These are phyloP conservation scores for Coemansia aciculifera DNA, from an alignment of 192 early-diverging fungal genomes.

Conservation along the genomic window DNA sequence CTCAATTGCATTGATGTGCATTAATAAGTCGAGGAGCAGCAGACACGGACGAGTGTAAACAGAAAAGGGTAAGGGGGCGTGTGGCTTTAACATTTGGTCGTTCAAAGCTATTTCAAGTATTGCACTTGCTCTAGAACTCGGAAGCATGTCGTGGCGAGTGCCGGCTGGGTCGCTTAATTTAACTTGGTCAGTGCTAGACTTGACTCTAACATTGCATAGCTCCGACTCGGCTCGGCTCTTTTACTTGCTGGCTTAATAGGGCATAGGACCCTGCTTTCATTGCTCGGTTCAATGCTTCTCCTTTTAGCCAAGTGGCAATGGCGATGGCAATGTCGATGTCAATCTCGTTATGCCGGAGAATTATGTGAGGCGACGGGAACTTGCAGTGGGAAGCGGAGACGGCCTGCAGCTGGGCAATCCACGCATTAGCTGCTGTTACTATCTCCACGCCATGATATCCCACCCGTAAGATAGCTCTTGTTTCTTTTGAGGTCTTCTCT, in stretches of 20 bases:
- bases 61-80: background rate
- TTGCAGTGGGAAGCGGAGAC: background rate
- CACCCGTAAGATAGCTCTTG: background rate
- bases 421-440: too few species aligned
- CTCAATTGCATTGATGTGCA: conserved; percentile 10
- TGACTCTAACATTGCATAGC: background rate
- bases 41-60: background rate
- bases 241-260: too few species aligned
- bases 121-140: conserved; percentile 13
- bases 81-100: conserved; percentile 4
- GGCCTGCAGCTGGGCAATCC: too few species aligned
- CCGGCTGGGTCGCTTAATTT: background rate
- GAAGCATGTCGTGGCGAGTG: background rate
- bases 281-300: too few species aligned
- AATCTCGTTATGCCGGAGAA: background rate
- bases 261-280: background rate
- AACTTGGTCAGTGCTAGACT: background rate
- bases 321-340: background rate
- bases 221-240: background rate
- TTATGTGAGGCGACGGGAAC: background rate
- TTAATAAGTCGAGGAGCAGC: conserved; percentile 1
- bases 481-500: background rate
- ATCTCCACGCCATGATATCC: too few species aligned
- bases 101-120: background rate
- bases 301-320: background rate